Conservation (phyloP, 2,329 filamentous ascomycete genomes). For the Pyricularia sp. region DNA sequence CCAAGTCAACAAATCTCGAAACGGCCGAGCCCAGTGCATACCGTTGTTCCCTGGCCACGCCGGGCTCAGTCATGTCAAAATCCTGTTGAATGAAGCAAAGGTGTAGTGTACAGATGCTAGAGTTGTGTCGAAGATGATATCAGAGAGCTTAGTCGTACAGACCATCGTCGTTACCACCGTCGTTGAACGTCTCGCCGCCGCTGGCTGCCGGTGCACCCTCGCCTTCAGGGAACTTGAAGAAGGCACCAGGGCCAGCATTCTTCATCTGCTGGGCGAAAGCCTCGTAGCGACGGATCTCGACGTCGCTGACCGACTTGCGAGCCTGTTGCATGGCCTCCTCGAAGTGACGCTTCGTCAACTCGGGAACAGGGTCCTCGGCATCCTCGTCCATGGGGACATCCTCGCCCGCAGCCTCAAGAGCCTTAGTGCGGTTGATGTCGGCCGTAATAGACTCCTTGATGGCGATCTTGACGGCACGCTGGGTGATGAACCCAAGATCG, state of each 20-base stretch:
- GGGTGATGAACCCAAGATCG: constrained; percentile 97
- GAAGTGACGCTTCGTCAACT: constrained; percentile 93
- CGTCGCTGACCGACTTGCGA: constrained; percentile 86
- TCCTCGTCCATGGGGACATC: constrained; percentile 78
- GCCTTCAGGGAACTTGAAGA: constrained; percentile 91
- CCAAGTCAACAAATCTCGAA: neutral
- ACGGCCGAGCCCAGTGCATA: neutral
- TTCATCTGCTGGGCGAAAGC: constrained; percentile 99
- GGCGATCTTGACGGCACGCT: constrained; percentile 97
- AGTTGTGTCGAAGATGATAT: neutral
- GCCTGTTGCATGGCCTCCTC: constrained; percentile 97
- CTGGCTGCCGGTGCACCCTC: constrained; percentile 50
- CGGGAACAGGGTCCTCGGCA: constrained; percentile 84
- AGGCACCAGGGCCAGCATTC: constrained; percentile 88
- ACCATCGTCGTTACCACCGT: constrained; percentile 88
- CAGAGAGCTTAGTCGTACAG: constrained; percentile 76
- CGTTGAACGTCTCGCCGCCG: constrained; percentile 57
- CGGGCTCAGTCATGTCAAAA: neutral
- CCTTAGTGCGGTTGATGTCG: constrained; percentile 86
- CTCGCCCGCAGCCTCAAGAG: constrained; percentile 75
- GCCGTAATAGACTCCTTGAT: constrained; percentile 92
- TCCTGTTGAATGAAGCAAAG: neutral
- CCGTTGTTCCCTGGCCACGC: neutral
- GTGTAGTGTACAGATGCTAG: neutral
- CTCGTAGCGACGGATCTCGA: constrained; percentile 97